Base-by-base conservation (phyloP, 169 alveolate genomes). In the Neospora caninum region DNA sequence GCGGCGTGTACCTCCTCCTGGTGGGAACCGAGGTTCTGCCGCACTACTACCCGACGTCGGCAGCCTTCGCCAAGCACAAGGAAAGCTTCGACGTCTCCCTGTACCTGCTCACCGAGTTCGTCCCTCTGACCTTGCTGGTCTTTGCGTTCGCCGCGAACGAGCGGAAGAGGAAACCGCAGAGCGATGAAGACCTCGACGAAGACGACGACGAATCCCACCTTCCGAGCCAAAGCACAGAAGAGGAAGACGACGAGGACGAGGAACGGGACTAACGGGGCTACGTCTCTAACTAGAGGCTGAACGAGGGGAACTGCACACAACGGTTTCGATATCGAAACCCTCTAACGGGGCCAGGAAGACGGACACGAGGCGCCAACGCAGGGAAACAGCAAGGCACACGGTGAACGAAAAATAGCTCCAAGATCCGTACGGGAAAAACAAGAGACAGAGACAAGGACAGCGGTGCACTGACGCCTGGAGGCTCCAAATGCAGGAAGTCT, bases 1-100 rank as follows among this genome's bases (percentile, higher is more conserved):
- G 89, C 4, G 89, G 89, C 0, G 4, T 82, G 9, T 42, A 82
- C 67, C 64, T 82, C 7, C 89, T 82, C 34, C 64, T 82, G 13
- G 89, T 82, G 4, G 89, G 89, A 31, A 42, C 89, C 67, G 54
- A 82, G 89, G 64, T 82, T 13, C 25, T 82, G 9, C 89, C 89
- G 6, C 89, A 82, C 89, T 82, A 82, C 89, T 82, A 82, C 41
- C 89, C 89, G 7, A 1, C 86, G 39, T 20, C 45, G 39, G 9
- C 45, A 0, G 22, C 39, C 89, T 39, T 82, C 89, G 39, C 9
- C 13, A 42, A 41, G 64, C 67, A 82, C n/a, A 82, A 82, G 64
- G 89, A 42, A 13, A 82, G 43, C 41, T 43, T 82, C 25, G 89
- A 82, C 41, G 38, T 82, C 34, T 22, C 22, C 38, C 53, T 82